Evolutionary conservation across 129 eudicot species (phyloP).

Genomic region (Pulicaria dysenterica): DNA sequence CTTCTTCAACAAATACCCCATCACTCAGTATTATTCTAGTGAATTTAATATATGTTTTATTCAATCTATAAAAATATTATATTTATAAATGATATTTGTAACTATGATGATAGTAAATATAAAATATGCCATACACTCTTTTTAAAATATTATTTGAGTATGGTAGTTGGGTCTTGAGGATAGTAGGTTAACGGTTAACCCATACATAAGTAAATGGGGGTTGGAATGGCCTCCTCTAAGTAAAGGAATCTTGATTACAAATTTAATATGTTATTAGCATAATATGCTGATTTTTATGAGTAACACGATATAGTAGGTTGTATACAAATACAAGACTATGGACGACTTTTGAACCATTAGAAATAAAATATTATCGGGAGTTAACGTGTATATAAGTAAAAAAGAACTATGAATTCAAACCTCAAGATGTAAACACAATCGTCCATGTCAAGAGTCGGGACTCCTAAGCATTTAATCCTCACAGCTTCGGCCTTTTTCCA

Average conservation of each 20-base stretch:
- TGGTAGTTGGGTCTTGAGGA: conserved; percentile 20
- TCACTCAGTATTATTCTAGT: no score
- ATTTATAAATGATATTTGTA: no score
- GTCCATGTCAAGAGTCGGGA: conserved; percentile 96
- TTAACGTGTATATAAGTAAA: neutral
- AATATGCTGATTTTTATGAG: neutral
- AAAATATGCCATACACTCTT: no score
- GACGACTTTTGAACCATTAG: neutral
- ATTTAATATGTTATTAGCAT: neutral
- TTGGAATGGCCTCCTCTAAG: neutral
- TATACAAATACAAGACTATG: neutral
- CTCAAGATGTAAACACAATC: conserved; percentile 88
- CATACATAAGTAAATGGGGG: neutral
- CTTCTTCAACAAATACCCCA: no score
- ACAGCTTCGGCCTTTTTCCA: conserved; percentile 98
- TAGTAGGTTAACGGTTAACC: no score
- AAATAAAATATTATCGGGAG: no score
- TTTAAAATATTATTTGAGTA: neutral
- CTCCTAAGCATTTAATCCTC: conserved; percentile 92
- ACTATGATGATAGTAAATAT: no score
- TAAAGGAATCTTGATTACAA: neutral
- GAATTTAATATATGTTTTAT: no score
- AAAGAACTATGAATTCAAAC: conserved; percentile 36
- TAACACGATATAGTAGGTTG: neutral
- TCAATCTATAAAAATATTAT: no score